Evolutionary conservation across 179 eudicot species (phyloP).

Genomic region (Beta lomatogona): DNA sequence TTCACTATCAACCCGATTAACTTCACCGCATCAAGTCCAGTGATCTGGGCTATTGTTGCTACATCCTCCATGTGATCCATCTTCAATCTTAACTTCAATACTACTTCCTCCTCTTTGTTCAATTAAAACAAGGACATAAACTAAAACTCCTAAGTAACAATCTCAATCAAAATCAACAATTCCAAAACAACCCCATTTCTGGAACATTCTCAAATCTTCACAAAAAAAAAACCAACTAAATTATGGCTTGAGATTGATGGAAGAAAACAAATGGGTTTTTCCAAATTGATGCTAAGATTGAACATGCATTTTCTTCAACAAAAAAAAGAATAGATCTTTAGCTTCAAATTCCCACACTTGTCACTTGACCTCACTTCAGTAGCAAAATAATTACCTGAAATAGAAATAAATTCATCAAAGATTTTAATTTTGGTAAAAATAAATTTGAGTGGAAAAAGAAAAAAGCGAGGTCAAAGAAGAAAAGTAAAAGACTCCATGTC

Average conservation of each 20-base stretch:
- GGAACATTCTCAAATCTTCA: conserved; percentile 24
- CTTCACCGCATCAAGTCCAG: conserved; percentile 72
- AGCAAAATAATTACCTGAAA: conserved; percentile 29
- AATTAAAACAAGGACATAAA: background rate
- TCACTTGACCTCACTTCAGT: conserved; percentile 23
- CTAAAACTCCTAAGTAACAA: background rate
- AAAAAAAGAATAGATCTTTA: conserved; percentile 25
- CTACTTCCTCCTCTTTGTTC: background rate
- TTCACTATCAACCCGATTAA: conserved; percentile 74
- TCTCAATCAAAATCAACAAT: conserved; percentile 23
- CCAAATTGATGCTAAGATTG: background rate
- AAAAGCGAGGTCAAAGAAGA: conserved; percentile 26
- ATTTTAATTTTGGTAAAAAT: conserved; percentile 16
- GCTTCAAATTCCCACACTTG: conserved; percentile 11
- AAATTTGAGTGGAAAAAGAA: background rate
- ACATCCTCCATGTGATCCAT: conserved; percentile 33
- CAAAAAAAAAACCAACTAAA: background rate
- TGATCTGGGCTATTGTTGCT: conserved; percentile 55
- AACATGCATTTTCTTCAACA: conserved; percentile 3
- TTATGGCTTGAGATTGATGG: conserved; percentile 1
- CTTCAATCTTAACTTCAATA: conserved; percentile 11
- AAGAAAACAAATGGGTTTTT: background rate
- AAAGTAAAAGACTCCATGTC: conserved; percentile 23
- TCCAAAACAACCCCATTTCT: conserved; percentile 29
- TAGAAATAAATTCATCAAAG: conserved; percentile 6